Base-by-base conservation (phyloP, 1,284 basidiomycete genomes). In the Irpex lacteus region DNA sequence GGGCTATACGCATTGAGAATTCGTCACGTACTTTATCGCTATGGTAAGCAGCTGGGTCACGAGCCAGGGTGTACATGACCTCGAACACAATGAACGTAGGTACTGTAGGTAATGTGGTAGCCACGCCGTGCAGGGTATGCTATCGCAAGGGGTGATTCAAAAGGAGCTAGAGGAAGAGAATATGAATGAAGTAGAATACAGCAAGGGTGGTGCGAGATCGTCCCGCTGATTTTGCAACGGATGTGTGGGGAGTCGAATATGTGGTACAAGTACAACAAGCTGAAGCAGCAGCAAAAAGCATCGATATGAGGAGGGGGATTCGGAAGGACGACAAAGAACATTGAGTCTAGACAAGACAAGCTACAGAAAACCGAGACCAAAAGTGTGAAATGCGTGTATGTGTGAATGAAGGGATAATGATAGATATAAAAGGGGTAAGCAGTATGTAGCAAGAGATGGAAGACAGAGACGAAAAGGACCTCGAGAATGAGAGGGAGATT, bases 391-490 rank as follows among this genome's bases (percentile, higher is more conserved):
- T 34, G 32, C 54, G 54, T 56, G 54, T 56, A 56, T 56, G n/a
- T 8, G 54, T 34, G 54, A 56, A 56, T 2, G 54, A 56, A 36
- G 54, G 54, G 54, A 56, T 56, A 56, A 56, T 26, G 54, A 56
- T 56, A 56, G 21, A 26, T 32, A 18, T 56, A 26, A 56, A 56
- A 56, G 32, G 32, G 32, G 32, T 26, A 36, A 56, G 54, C 7
- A 34, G 26, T 19, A 56, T 53, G 34, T 34, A 34, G 54, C 11
- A 13, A 56, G 26, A 53, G 19, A n/a, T 19, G 19, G 44, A 13
- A 18, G 15, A 19, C 26, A 56, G 54, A 13, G 50, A 11, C 21
- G 32, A 56, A 56, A 6, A 56, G 11, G 26, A 26, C 26, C 26
- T 18, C 50, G 18, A 9, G 50, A 19, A 56, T 34, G 3, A 36